These are phyloP conservation scores for Pestalotiopsis sp. DNA, from an alignment of 2,329 filamentous ascomycete genomes.

Conservation along the genomic window DNA sequence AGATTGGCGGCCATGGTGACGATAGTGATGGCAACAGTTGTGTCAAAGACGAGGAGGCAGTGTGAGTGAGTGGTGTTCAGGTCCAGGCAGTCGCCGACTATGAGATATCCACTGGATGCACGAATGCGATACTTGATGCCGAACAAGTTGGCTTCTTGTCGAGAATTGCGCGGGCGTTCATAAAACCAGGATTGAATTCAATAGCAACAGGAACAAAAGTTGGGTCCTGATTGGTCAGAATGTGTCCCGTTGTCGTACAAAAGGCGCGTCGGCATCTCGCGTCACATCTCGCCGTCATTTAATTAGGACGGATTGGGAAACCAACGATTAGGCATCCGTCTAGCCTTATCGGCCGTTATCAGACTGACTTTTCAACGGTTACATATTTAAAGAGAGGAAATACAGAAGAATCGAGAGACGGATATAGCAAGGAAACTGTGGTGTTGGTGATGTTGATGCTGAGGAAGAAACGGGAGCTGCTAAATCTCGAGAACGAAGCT, in stretches of 20 bases:
- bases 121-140: neutral
- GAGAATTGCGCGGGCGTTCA: neutral
- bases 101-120: neutral
- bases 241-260: neutral
- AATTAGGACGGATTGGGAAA: neutral
- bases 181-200: neutral
- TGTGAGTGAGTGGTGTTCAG: neutral
- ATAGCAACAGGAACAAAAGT: neutral
- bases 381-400: too few relatives aligned
- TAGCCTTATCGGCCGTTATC: too few relatives aligned
- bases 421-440: too few relatives aligned
- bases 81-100: neutral
- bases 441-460: too few relatives aligned
- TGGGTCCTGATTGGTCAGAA: neutral
- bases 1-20: constrained; percentile 24
- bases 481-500: too few relatives aligned
- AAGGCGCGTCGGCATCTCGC: constrained; percentile 8
- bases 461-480: too few relatives aligned
- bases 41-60: neutral
- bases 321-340: neutral
- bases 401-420: too few relatives aligned
- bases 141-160: neutral
- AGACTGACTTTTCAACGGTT: too few relatives aligned
- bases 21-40: neutral
- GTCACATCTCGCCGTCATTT: neutral